Base-by-base conservation (phyloP, 345 rosid genomes). In the Corymbia maculata region DNA sequence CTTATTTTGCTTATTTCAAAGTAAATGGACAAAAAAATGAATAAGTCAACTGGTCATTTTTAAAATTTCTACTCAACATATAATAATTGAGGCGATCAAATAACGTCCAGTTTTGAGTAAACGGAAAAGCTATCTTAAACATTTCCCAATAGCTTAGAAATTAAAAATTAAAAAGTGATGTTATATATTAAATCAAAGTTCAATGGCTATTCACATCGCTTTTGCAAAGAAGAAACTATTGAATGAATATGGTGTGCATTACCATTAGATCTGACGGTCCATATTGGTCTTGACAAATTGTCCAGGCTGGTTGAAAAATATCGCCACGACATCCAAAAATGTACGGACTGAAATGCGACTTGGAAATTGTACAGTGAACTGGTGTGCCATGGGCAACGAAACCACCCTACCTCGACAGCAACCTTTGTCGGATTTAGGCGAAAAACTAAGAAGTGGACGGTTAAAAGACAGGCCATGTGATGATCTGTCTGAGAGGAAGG, bases 161-260 rank as follows among this genome's bases (percentile, higher is more conserved):
- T 66, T 30, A 66, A 66, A 66, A 30, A 0, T 30, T 14, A 0
- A 66, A 19, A 7, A 4, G 8, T 9, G 3, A 68, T 5, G 32
- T 68, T 32, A 16, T 22, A 68, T 32, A 32, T 68, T 32, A 11
- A 0, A 0, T 8, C 1, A 10, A 32, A 68, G 2, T 70, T 70
- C 0, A 32, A 0, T 17, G 2, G 32, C 2, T 0, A 8, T 2
- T 16, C 1, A 0, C 5, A 7, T 13, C 3, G 7, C 14, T 14
- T 30, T 30, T 13, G 16, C 7, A 61, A n/a, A n/a, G 36, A 30
- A 66, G 13, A 14, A 14, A 32, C 15, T 16, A 8, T 8, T 14
- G 2, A 16, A 30, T 66, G 44, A 30, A 30, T 66, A 30, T n/a
- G 30, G 32, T 36, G 42, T 36, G 42, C 42, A 4, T 36, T 4